These are phyloP conservation scores for Betula pendula DNA, from an alignment of 306 rosid species.

Conservation along the genomic window DNA sequence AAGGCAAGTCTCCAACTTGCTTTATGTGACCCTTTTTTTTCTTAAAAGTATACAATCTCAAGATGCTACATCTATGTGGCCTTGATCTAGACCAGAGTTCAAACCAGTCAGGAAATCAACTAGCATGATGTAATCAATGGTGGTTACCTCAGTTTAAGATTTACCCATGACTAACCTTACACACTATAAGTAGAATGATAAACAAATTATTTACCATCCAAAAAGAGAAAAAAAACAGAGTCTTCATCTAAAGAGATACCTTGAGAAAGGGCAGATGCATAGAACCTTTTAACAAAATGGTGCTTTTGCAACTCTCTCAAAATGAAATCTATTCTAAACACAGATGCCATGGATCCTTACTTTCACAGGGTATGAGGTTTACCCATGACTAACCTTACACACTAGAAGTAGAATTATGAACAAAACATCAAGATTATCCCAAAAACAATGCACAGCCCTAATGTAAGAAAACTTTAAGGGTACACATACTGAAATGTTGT, in stretches of 20 bases:
- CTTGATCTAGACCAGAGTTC: not conserved
- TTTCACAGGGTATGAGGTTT: too few species aligned
- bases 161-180: not conserved
- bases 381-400: not conserved
- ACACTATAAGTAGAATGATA: not conserved
- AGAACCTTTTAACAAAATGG: too few species aligned
- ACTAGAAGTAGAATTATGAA: not conserved
- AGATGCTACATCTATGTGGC: not conserved
- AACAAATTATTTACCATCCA: not conserved
- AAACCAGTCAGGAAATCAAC: not conserved
- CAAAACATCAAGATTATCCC: not conserved
- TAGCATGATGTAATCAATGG: not conserved
- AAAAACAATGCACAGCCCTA: not conserved
- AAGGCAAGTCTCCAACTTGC: not conserved
- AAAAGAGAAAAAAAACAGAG: too few species aligned
- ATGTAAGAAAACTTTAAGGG: not conserved
- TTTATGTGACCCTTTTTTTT: not conserved
- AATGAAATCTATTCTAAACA: too few species aligned
- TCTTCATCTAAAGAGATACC: too few species aligned
- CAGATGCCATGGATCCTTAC: too few species aligned
- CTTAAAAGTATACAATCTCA: not conserved
- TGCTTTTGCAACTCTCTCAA: too few species aligned
- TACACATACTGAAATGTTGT: not conserved
- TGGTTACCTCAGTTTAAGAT: not conserved
- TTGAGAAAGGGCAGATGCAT: too few species aligned